Evolutionary conservation across 345 rosid genomes (phyloP), one percentile per base, ranked within the genome.

Genomic region (Salix suchowensis): DNA sequence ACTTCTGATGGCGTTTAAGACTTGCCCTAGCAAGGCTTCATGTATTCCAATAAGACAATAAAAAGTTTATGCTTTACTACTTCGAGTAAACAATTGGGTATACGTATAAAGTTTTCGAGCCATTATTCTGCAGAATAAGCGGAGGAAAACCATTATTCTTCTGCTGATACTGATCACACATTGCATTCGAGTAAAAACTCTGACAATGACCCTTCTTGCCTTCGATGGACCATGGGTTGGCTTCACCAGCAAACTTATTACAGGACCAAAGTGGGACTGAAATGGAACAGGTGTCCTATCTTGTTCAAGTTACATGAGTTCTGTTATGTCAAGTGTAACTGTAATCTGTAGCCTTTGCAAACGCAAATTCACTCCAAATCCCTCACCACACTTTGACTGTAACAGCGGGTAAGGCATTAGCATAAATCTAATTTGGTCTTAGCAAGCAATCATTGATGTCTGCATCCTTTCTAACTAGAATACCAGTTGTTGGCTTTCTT

Each of bases 401-500:
- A 46, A 64, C 30, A 23, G 65, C 9, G 60, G 12, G 34, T 1
- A 55, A 42, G 19, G 60, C 74, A 18, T 68, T 69, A 7, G 39
- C 21, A 60, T 70, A 60, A 64, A 73, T 36, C 77, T 68, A 68
- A 73, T 16, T 42, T 68, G 73, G 72, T 78, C 60, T 37, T 67
- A 54, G 24, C 71, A 77, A 52, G 75, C 80, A 64, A 50, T 36
- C 55, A 52, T 50, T 69, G n/a, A 60, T 60, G 24, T 55, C n/a
- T 67, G 26, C 74, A 42, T 36, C 54, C 74, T 77, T 44, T 77
- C 36, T 66, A 30, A 78, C 21, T 54, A 54, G 19, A 73, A 78
- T 23, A 60, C 6, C 14, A 34, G 76, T 74, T 23, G 55, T n/a
- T 73, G 42, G 55, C 8, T 74, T 60, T 68, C 83, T 74, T 80